These are phyloP conservation scores for Claviceps capensis DNA, from an alignment of 2,329 filamentous ascomycete species.

Conservation along the genomic window DNA sequence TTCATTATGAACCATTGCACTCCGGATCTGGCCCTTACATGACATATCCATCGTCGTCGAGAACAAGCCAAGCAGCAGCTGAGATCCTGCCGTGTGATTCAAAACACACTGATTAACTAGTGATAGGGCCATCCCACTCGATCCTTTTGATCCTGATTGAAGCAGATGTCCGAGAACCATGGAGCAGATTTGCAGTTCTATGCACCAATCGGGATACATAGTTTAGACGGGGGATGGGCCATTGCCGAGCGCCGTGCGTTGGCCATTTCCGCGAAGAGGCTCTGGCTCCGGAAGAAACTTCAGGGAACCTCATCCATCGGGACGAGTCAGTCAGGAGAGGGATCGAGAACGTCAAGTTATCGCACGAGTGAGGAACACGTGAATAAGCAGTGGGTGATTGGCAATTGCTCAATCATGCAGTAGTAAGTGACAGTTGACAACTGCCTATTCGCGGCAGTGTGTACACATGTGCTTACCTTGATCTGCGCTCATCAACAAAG, in stretches of 20 bases:
- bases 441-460: no score
- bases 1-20: no score
- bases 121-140: neutral
- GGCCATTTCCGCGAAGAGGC: neutral
- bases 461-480: neutral
- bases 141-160: neutral
- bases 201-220: neutral
- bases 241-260: neutral
- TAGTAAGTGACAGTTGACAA: no score
- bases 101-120: neutral
- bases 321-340: neutral
- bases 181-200: neutral
- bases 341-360: no score
- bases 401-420: no score
- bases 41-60: neutral
- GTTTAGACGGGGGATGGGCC: neutral
- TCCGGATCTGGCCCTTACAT: no score
- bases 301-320: neutral
- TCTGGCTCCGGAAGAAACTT: neutral
- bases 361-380: no score
- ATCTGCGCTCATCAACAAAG: neutral
- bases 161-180: neutral
- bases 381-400: no score
- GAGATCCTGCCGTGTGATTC: neutral
- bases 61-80: neutral